Conservation (phyloP, 2,329 filamentous ascomycete genomes). For the Thelonectria olida region DNA sequence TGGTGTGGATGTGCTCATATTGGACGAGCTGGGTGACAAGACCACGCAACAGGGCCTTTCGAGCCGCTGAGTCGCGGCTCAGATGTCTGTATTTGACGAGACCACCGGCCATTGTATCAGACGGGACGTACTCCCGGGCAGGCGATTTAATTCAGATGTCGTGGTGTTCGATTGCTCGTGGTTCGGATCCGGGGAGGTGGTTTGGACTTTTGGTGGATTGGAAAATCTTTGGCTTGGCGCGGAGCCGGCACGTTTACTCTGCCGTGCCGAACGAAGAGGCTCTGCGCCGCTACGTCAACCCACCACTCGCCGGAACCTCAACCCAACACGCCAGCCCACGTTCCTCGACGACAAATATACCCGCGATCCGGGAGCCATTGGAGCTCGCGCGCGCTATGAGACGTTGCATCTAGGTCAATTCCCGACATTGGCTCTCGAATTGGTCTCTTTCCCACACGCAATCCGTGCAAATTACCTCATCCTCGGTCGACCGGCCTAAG, state of each 20-base stretch:
- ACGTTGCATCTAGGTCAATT: conserved; percentile 38
- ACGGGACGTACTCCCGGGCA: conserved; percentile 14
- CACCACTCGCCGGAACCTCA: conserved; percentile 36
- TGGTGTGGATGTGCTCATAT: conserved; percentile 93
- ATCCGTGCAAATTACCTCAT: conserved; percentile 43
- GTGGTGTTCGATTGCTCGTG: conserved; percentile 20
- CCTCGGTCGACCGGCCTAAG: conserved; percentile 35
- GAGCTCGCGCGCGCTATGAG: conserved; percentile 46
- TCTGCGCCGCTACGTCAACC: conserved; percentile 41
- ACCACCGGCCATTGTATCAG: conserved; percentile 79
- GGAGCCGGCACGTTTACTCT: conserved; percentile 42
- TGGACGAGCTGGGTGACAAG: conserved; percentile 94
- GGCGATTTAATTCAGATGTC: not conserved
- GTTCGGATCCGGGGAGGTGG: conserved; percentile 24
- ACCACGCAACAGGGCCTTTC: conserved; percentile 93
- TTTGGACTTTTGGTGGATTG: conserved; percentile 41
- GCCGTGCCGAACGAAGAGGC: conserved; percentile 33
- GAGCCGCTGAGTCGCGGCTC: conserved; percentile 84
- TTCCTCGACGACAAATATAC: conserved; percentile 19
- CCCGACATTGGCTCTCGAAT: conserved; percentile 27
- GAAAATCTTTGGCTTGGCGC: conserved; percentile 45
- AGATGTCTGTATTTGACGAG: conserved; percentile 89
- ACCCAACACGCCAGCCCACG: not conserved
- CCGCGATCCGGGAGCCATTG: conserved; percentile 36
- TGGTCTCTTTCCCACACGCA: conserved; percentile 29